phyloP scores from a whole-genome alignment of 305 asterid species.

The Plantago coronopus region DNA sequence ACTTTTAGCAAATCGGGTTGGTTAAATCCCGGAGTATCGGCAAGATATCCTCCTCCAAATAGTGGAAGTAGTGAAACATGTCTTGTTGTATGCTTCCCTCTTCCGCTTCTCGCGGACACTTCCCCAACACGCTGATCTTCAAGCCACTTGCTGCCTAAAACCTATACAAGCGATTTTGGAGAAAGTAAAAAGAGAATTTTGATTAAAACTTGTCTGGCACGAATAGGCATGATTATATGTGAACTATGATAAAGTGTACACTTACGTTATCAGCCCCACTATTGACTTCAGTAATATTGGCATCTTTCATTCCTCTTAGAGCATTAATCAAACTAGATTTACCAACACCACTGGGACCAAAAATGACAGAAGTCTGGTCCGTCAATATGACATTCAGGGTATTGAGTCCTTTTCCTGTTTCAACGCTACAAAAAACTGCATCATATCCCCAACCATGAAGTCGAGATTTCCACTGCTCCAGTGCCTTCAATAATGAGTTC shows the following conservation, averaged over 20 bases:
- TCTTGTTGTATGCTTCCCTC: constrained; percentile 87
- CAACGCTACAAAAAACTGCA: constrained; percentile 74
- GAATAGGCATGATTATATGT: too few relatives aligned
- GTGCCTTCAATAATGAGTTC: constrained; percentile 39
- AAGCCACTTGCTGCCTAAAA: constrained; percentile 78
- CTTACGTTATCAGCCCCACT: constrained; percentile 64
- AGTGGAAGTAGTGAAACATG: constrained; percentile 82
- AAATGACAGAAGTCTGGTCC: constrained; percentile 79
- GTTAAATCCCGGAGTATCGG: constrained; percentile 90
- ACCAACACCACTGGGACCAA: constrained; percentile 98
- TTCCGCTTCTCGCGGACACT: constrained; percentile 91
- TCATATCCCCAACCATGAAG: constrained; percentile 87
- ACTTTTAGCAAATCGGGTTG: constrained; percentile 90
- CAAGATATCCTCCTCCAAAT: constrained; percentile 71
- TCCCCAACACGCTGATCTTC: constrained; percentile 93
- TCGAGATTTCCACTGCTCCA: constrained; percentile 69
- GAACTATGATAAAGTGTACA: constrained; percentile 16
- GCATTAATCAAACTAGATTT: constrained; percentile 91
- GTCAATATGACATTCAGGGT: constrained; percentile 67
- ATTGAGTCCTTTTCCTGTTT: constrained; percentile 67
- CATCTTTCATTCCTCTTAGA: constrained; percentile 50
- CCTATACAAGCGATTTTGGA: constrained; percentile 34
- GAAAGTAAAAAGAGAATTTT: constrained; percentile 4
- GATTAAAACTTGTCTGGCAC: not conserved
- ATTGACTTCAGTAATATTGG: constrained; percentile 40